Base-by-base conservation (phyloP, 805 yeast species). In the Wickerhamomyces hampshirensis region DNA sequence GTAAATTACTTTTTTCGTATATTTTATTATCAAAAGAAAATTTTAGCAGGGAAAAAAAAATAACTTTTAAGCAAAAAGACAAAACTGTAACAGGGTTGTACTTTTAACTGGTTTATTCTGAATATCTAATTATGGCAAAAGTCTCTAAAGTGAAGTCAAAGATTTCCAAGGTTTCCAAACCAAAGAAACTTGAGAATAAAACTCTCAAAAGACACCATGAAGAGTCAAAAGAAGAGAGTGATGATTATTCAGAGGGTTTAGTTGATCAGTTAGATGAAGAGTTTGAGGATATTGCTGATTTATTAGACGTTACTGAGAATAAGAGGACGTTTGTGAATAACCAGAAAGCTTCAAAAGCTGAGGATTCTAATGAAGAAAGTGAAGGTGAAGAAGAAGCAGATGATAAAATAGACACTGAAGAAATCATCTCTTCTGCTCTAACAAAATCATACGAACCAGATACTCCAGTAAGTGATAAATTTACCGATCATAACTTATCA, bases 401-500 rank as follows among this genome's bases (percentile, higher is more conserved):
- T 9, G 44, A 40, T 8, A 46, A 46, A 4, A 38, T 33, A 6
- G 47, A 38, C 1, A 40, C 55, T 10, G 43, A 43, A 14, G 53
- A 47, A 14, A 55, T 31, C 16, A 16, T 14, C n/a, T 24, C 35
- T 26, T 24, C 34, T 2, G 31, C 37, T 26, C 10, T 21, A 11
- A 7, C 7, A 11, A 37, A 33, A 13, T 12, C 37, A 6, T 46
- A 42, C 23, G 40, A 42, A 21, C 46, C 40, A 16, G 30, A 43
- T 8, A 46, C 39, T 9, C 28, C 33, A n/a, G 51, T 43, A 21
- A 50, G 55, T 28, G 63, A 59, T 17, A 52, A 50, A 24, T 68
- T 68, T 37, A 48, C 66, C 0, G 79, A 72, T 32, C 66, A 84
- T 37, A 75, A 80, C 10, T 70, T 93, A 29, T 86, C 96, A 4